Evolutionary conservation across 495 filamentous ascomycete species (phyloP).

Genomic region (Penicillium daleae): DNA sequence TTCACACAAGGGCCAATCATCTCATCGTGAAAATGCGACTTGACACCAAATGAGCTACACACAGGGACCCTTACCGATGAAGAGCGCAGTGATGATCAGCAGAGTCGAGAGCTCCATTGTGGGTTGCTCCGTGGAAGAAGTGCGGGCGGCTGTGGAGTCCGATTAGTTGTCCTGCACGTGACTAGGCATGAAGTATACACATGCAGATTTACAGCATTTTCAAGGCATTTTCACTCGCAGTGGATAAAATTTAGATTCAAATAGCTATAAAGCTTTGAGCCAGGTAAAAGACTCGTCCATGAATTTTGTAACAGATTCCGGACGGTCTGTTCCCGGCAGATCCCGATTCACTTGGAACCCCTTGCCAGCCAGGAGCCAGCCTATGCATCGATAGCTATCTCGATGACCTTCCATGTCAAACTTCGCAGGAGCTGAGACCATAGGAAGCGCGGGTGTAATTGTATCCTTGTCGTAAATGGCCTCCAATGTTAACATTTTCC

Average conservation of each 20-base stretch:
- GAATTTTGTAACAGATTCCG: not conserved
- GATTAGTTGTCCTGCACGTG: constrained; percentile 4
- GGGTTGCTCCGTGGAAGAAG: constrained; percentile 24
- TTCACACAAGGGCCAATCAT: no score
- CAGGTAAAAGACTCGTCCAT: not conserved
- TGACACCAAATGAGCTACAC: not conserved
- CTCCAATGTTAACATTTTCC: constrained; percentile 9
- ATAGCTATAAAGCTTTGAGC: no score
- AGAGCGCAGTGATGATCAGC: constrained; percentile 26
- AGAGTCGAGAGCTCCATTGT: constrained; percentile 33
- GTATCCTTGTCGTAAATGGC: constrained; percentile 4
- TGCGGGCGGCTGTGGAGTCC: constrained; percentile 15
- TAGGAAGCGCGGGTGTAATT: not conserved
- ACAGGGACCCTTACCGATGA: constrained; percentile 22
- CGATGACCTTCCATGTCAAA: not conserved
- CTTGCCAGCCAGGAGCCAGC: not conserved
- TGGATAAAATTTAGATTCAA: not conserved
- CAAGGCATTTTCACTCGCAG: not conserved
- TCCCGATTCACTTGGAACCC: not conserved
- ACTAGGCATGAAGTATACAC: constrained; percentile 15
- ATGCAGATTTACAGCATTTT: not conserved
- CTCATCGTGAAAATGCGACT: not conserved
- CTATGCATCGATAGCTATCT: constrained; percentile 2
- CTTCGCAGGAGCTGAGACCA: not conserved
- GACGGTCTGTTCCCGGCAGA: not conserved